Conservation (phyloP, 495 filamentous ascomycete species). For the Tuber melanosporum region DNA sequence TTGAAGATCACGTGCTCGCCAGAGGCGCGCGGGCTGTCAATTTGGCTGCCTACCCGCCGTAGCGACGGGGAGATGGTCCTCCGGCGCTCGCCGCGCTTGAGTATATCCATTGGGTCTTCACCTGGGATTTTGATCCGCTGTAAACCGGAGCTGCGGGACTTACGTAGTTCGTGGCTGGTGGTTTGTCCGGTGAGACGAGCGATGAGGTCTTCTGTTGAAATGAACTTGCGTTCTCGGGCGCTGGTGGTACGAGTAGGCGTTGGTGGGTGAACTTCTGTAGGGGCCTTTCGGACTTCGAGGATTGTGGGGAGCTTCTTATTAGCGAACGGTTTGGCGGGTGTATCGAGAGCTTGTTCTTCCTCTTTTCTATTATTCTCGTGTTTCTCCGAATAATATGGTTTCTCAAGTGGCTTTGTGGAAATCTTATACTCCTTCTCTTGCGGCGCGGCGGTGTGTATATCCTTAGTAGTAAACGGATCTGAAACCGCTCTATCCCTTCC, state of each 20-base stretch:
- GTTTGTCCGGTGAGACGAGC: slow-evolving; percentile 27
- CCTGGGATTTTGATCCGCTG: slow-evolving; percentile 11
- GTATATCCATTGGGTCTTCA: slow-evolving; percentile 35
- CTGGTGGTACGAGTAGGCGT: neutral
- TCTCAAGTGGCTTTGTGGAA: slow-evolving; percentile 7
- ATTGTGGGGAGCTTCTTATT: slow-evolving; percentile 20
- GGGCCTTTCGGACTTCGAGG: slow-evolving; percentile 13
- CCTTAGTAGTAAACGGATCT: slow-evolving; percentile 10
- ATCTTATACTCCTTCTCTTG: neutral
- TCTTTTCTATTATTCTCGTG: slow-evolving; percentile 1
- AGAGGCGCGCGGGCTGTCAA: slow-evolving; percentile 32
- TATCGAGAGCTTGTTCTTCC: neutral
- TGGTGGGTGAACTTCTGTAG: slow-evolving; percentile 2
- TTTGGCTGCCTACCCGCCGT: slow-evolving; percentile 34
- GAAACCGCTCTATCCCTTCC: slow-evolving; percentile 11
- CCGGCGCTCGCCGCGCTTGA: slow-evolving; percentile 38
- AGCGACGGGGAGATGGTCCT: slow-evolving; percentile 22
- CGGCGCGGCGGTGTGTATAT: neutral
- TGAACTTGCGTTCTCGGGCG: slow-evolving; percentile 23
- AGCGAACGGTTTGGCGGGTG: slow-evolving; percentile 1
- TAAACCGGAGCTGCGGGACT: neutral
- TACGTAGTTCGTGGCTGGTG: slow-evolving; percentile 8
- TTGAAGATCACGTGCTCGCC: slow-evolving; percentile 40
- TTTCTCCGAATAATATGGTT: slow-evolving; percentile 9
- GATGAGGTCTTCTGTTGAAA: slow-evolving; percentile 37